phyloP scores from a whole-genome alignment of 1,284 basidiomycete genomes.

The Sparassis latifolia region DNA sequence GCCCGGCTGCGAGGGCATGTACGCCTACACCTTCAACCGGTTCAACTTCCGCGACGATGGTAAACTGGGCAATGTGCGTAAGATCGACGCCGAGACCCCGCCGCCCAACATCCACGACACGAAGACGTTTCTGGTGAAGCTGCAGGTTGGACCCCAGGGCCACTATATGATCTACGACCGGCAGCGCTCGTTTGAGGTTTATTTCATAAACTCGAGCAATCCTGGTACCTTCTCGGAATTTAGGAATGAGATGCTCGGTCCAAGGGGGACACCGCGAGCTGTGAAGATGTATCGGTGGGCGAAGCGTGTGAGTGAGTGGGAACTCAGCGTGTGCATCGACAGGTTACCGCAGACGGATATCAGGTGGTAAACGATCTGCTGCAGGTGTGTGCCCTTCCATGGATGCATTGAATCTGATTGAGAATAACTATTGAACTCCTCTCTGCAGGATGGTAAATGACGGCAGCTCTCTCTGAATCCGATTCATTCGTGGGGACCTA shows the following conservation, averaged over 20 bases:
- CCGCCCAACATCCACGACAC: conserved; percentile 30
- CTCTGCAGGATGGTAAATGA: too few species aligned
- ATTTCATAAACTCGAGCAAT: background rate
- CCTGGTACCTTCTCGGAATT: background rate
- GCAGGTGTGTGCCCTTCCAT: too few species aligned
- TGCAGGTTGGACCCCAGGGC: conserved; percentile 22
- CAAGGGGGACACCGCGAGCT: conserved; percentile 2
- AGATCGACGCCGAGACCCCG: background rate
- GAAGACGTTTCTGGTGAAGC: conserved; percentile 35
- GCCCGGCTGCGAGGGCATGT: conserved; percentile 11
- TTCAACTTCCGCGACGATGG: conserved; percentile 4
- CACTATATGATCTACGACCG: conserved; percentile 35
- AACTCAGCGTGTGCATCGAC: conserved; percentile 22
- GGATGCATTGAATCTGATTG: too few species aligned
- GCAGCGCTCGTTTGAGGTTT: conserved; percentile 29
- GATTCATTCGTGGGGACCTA: too few species aligned
- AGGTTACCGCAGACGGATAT: conserved; percentile 12
- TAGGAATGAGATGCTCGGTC: background rate
- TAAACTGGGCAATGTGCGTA: background rate
- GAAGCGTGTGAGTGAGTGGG: conserved; percentile 19
- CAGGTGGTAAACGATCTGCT: conserved; percentile 12
- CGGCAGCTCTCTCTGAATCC: background rate
- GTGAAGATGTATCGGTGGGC: conserved; percentile 28
- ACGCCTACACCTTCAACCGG: conserved; percentile 8
- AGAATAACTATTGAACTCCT: too few species aligned